Base-by-base conservation (phyloP, 257 asterid species). In the Oldenlandia corymbosa region DNA sequence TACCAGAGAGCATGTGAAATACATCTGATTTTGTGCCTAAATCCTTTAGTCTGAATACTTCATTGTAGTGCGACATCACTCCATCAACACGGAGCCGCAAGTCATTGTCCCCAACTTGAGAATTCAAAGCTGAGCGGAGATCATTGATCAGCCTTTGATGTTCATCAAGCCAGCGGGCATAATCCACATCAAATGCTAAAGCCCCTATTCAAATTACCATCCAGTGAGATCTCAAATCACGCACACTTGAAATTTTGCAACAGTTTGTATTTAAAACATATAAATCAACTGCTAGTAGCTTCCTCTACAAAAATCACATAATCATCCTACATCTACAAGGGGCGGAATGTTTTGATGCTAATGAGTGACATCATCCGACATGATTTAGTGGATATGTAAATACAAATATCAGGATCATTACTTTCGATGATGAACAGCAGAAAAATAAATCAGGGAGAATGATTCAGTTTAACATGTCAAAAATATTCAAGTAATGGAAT, bases 1-100 rank as follows among this genome's bases (percentile, higher is more conserved):
- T 85, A 58, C 99, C 99, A 1, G 95, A 87, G 26, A 93, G 88
- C 84, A 90, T 79, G 83, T 93, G 94, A 58, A 93, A 93, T 0
- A 90, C 94, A 12, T 90, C 94, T 0, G 84, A 68, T 59, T 93
- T 93, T 28, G 87, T 77, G 10, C 88, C 97, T 2, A 77, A 10
- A 23, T 79, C 77, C 68, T 90, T 93, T 10, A 90, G 79, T 71
- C 79, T 76, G 71, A 93, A 90, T 60, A 85, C 66, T 67, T 85
- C 90, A 0, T 87, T 88, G 28, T 88, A 92, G 63, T 89, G 96
- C n/a, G 90, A 80, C 92, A 87, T 83, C 20, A 90, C 94, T 23
- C 79, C 84, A 36, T 93, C 96, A 16, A 93, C 95, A 8, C 80
- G 84, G 61, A 78, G 79, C 46, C 85, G 74, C 7, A 92, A 76